Evolutionary conservation across 83 land plant genomes (phyloP), one percentile per base, ranked within the genome.

Genomic region (Larix sibirica): DNA sequence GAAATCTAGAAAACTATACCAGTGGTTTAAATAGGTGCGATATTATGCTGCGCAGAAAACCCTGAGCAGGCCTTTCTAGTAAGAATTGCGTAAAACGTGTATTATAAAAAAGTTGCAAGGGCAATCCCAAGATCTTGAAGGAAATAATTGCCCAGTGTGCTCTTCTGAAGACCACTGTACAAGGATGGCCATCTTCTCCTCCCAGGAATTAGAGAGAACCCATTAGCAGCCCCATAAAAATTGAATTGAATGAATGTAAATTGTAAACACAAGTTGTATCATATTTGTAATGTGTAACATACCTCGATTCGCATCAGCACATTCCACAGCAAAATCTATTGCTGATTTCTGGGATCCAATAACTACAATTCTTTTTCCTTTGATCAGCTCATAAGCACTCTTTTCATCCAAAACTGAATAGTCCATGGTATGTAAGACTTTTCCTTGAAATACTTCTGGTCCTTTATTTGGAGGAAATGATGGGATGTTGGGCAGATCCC

Each of bases 281-380:
- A 3, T 6, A 21, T 64, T 0, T 64, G 26, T 21, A 64, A 3
- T 21, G 4, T 64, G 26, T 24, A 64, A n/a, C 16, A 28, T 82
- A 93, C 96, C 96, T 94, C 89, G 92, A 69, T 94, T 94, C 13
- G 92, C 94, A 47, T 93, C 85, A 23, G 93, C 96, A 76, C 88
- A 87, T 86, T 95, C 97, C n/a, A 82, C 42, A 20, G 96, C 96
- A 13, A 95, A 58, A 79, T 95, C 97, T 54, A 95, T 77, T 2
- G 90, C 96, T 24, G 97, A 93, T 87, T 93, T 95, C 80, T 86
- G 85, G 85, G 73, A 93, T 38, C 97, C 97, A n/a, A 95, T 74
- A n/a, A 95, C 84, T 0, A 81, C 91, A 60, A 93, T 91, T 69
- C 85, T 90, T 79, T 93, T 95, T 2, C 89, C 97, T 59, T 80